Evolutionary conservation across 352 stramenopile species (phyloP).

Genomic region (Thalassiosira oceanica): DNA sequence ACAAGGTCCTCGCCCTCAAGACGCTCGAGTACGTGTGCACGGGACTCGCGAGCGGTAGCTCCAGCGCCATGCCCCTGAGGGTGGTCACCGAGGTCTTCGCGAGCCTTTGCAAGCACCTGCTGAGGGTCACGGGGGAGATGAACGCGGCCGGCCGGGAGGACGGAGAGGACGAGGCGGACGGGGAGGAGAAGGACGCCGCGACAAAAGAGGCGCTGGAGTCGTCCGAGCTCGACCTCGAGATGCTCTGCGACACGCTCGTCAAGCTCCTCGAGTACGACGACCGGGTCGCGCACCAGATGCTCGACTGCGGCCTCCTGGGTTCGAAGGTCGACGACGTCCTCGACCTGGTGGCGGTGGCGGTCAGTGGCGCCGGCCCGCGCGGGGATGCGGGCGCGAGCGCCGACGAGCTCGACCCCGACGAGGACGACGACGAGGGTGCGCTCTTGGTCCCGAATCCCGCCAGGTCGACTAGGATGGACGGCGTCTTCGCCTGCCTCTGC

Average conservation of each 20-base stretch:
- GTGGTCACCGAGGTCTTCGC: constrained; percentile 75
- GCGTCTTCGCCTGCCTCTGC: constrained; percentile 48
- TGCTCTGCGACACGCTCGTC: constrained; percentile 73
- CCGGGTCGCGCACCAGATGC: constrained; percentile 64
- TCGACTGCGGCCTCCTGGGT: constrained; percentile 68
- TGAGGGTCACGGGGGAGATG: constrained; percentile 25
- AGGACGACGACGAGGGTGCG: constrained; percentile 1
- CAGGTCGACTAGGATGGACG: constrained; percentile 35
- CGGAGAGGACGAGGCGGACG: constrained; percentile 5
- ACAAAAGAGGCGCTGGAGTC: constrained; percentile 16
- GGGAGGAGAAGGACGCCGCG: constrained; percentile 9
- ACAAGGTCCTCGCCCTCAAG: constrained; percentile 79
- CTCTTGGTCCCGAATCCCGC: constrained; percentile 9
- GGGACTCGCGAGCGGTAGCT: constrained; percentile 59
- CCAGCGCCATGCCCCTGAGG: constrained; percentile 62
- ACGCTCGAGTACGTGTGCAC: constrained; percentile 82
- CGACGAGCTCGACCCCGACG: too few species aligned
- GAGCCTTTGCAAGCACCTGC: constrained; percentile 62
- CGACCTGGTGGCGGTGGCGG: constrained; percentile 41
- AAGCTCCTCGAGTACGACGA: constrained; percentile 79
- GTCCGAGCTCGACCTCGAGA: constrained; percentile 50
- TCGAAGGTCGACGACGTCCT: constrained; percentile 68
- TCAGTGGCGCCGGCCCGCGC: constrained; percentile 4
- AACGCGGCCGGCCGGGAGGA: neutral
- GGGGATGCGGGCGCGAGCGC: neutral